These are phyloP conservation scores for Cyberlindnera euphorbiae DNA, from an alignment of 805 yeast genomes.

Conservation along the genomic window DNA sequence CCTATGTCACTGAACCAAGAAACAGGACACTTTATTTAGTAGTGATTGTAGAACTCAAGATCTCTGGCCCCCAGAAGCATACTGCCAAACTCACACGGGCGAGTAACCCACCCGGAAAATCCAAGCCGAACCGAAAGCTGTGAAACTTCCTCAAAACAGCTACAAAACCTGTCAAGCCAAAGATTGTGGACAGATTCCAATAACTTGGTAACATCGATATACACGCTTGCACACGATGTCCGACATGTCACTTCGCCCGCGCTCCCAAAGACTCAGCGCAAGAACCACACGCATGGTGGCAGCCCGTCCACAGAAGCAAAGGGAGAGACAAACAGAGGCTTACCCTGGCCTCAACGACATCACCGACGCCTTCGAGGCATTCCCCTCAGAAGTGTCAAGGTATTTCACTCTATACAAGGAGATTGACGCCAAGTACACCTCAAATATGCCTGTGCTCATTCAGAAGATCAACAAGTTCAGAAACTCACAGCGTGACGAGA, in stretches of 20 bases:
- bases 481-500: constrained; percentile 6
- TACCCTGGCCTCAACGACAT: constrained; percentile 90
- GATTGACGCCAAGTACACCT: constrained; percentile 89
- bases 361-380: constrained; percentile 84
- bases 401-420: constrained; percentile 87
- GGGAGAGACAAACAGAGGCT: constrained; percentile 31
- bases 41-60: too few species aligned
- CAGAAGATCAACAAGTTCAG: constrained; percentile 47
- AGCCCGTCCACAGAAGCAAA: constrained; percentile 15
- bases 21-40: too few species aligned
- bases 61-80: too few species aligned
- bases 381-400: constrained; percentile 77
- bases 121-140: too few species aligned
- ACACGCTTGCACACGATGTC: too few species aligned
- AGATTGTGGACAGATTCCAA: too few species aligned
- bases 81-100: constrained; percentile 3
- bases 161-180: too few species aligned
- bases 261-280: constrained; percentile 29
- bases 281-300: constrained; percentile 7
- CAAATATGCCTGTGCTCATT: constrained; percentile 63
- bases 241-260: constrained; percentile 30
- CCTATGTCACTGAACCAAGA: background rate
- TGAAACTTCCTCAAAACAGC: too few species aligned
- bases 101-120: background rate
- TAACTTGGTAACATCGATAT: too few species aligned